These are phyloP conservation scores for Cladosporium velox DNA, from an alignment of 2,329 filamentous ascomycete species.

Conservation along the genomic window DNA sequence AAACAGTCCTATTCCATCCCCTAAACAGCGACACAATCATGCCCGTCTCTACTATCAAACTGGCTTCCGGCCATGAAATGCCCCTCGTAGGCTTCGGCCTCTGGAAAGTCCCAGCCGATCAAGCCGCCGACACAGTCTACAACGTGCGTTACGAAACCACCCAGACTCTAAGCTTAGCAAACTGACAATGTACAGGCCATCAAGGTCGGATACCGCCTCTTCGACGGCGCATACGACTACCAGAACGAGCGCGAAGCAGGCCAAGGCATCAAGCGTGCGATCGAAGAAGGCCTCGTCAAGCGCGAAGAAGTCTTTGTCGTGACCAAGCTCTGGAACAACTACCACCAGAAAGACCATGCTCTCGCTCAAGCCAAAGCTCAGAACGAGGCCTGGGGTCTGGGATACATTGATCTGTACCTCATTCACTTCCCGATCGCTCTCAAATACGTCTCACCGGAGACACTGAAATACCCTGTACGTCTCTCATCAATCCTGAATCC, in stretches of 20 bases:
- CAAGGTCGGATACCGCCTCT: conserved; percentile 57
- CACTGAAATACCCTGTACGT: conserved; percentile 24
- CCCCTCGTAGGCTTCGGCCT: conserved; percentile 72
- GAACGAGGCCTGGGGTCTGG: conserved; percentile 75
- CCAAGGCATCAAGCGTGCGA: conserved; percentile 58
- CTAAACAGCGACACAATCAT: background rate
- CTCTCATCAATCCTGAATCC: conserved; percentile 33
- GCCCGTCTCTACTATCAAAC: conserved; percentile 22
- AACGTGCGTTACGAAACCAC: conserved; percentile 42
- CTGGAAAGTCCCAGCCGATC: conserved; percentile 74
- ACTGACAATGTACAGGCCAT: conserved; percentile 42
- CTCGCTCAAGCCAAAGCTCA: conserved; percentile 71
- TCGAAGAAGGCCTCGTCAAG: conserved; percentile 73
- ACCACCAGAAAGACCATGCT: conserved; percentile 74
- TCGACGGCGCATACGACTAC: conserved; percentile 65
- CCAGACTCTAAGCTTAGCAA: background rate
- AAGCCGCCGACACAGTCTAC: conserved; percentile 71
- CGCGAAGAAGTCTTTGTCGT: conserved; percentile 86
- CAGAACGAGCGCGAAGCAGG: conserved; percentile 75
- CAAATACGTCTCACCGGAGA: conserved; percentile 24
- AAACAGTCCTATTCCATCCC: background rate
- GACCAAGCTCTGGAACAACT: conserved; percentile 87
- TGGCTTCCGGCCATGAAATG: conserved; percentile 51
- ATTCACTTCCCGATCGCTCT: conserved; percentile 43
- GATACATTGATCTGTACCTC: conserved; percentile 75